Percentiles rank a stretch among this genome's conserved stretches.
Conservation (phyloP, 2,329 filamentous ascomycete genomes). For the Alternaria postmessia region DNA sequence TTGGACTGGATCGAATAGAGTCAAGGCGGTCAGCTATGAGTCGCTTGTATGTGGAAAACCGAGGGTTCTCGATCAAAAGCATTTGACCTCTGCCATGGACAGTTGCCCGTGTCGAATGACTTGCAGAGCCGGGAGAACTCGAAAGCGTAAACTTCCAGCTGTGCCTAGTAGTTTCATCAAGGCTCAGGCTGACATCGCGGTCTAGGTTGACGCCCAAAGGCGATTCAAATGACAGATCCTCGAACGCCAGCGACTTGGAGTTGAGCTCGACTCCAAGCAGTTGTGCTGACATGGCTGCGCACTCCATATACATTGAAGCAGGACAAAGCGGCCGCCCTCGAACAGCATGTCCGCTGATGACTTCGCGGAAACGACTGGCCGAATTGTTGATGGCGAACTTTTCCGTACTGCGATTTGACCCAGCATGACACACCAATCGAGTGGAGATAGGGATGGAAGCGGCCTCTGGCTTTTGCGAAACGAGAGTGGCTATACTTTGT, state of each 20-base stretch:
- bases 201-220: constrained; percentile 15
- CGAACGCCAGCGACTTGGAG: constrained; percentile 12
- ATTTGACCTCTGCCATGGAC: constrained; percentile 16
- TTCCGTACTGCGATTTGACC: neutral
- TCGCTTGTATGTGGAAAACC: constrained; percentile 18
- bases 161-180: constrained; percentile 2
- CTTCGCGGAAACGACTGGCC: constrained; percentile 15
- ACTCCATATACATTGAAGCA: constrained; percentile 34
- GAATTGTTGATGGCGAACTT: constrained; percentile 21
- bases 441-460: neutral
- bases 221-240: constrained; percentile 18
- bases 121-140: constrained; percentile 8
- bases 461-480: neutral
- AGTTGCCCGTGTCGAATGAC: constrained; percentile 4
- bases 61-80: neutral
- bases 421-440: constrained; percentile 7
- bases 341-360: constrained; percentile 28
- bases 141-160: constrained; percentile 13
- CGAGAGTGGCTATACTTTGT: neutral
- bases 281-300: constrained; percentile 19
- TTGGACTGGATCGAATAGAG: constrained; percentile 1
- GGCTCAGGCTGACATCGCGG: constrained; percentile 8
- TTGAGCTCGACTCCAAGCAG: constrained; percentile 7
- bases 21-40: constrained; percentile 16
- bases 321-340: constrained; percentile 24